These are phyloP conservation scores for Echium plantagineum DNA, from an alignment of 257 asterid species.

Conservation along the genomic window DNA sequence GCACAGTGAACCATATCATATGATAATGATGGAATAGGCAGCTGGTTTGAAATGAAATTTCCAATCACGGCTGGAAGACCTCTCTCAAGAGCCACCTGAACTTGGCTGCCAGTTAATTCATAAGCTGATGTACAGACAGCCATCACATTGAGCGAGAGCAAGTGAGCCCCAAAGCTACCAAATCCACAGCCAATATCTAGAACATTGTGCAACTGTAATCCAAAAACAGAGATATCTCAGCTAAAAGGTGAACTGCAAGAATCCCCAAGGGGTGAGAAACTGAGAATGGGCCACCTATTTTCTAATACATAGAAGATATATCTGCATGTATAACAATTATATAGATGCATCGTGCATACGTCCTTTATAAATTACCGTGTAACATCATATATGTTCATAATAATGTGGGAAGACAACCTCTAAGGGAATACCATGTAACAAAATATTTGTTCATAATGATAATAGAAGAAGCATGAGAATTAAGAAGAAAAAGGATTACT, in stretches of 20 bases:
- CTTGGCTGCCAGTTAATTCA: constrained; percentile 96
- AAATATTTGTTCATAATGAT: not conserved
- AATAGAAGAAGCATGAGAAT: not conserved
- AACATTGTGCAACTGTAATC: constrained; percentile 66
- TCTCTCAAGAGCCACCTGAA: constrained; percentile 92
- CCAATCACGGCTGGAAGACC: constrained; percentile 97
- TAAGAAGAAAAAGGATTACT: constrained; percentile 20
- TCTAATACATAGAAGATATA: not conserved
- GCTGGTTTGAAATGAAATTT: constrained; percentile 67
- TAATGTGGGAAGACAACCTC: not conserved
- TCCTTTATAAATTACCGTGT: not conserved
- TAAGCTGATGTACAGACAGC: constrained; percentile 89
- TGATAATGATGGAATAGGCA: constrained; percentile 88
- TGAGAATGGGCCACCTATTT: not conserved
- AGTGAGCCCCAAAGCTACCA: constrained; percentile 91
- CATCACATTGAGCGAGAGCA: constrained; percentile 84
- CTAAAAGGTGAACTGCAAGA: not conserved
- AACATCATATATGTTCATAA: not conserved
- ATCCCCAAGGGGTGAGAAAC: not conserved
- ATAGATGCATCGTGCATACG: not conserved
- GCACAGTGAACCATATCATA: constrained; percentile 98
- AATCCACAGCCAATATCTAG: constrained; percentile 97
- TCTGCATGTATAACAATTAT: not conserved
- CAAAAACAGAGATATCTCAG: constrained; percentile 14
- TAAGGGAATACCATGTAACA: not conserved